These are phyloP conservation scores for Polyporus tsugae DNA, from an alignment of 1,284 basidiomycete species.

Conservation along the genomic window DNA sequence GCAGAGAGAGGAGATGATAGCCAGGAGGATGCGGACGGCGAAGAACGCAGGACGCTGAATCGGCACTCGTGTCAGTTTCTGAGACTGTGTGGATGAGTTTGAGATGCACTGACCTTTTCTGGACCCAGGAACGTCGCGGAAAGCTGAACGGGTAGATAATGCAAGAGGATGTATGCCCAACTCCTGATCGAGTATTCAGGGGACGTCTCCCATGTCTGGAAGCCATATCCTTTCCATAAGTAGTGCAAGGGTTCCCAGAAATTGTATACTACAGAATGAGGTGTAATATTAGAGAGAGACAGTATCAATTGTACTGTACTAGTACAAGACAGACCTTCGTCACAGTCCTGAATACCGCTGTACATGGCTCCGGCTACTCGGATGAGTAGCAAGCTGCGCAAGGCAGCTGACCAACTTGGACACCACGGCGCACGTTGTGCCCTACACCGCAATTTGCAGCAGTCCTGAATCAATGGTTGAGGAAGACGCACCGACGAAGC, in stretches of 20 bases:
- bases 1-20: conserved; percentile 74
- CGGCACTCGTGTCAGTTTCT: neutral
- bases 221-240: conserved; percentile 82
- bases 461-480: no score
- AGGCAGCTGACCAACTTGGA: conserved; percentile 83
- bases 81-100: neutral
- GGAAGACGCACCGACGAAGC: conserved; percentile 62
- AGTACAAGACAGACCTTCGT: conserved; percentile 77
- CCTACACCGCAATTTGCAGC: conserved; percentile 45
- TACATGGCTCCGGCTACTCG: conserved; percentile 94
- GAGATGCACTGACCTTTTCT: conserved; percentile 40
- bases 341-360: conserved; percentile 94
- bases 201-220: conserved; percentile 98
- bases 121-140: conserved; percentile 37
- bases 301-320: neutral
- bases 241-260: conserved; percentile 99
- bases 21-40: conserved; percentile 84
- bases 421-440: conserved; percentile 81
- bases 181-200: conserved; percentile 91
- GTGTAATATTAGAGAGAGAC: conserved; percentile 18
- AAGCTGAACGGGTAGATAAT: conserved; percentile 63
- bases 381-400: conserved; percentile 85
- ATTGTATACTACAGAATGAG: conserved; percentile 82
- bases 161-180: conserved; percentile 91
- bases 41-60: conserved; percentile 87